Percentiles rank a stretch among this genome's conserved stretches.
phyloP scores from a whole-genome alignment of 306 rosid genomes.

The Lotus japonicus region DNA sequence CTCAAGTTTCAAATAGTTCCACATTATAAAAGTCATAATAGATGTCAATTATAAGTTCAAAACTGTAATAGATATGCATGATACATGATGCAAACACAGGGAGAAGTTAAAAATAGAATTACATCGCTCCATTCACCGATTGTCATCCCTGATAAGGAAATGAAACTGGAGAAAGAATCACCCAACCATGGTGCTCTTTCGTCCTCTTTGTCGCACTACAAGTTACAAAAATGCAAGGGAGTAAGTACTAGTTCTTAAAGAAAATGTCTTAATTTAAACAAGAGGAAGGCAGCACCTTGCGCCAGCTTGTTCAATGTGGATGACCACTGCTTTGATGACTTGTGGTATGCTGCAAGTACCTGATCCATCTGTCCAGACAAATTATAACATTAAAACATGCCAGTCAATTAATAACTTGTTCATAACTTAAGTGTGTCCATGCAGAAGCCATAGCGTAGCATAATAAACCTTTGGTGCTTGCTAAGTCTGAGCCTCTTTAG shows the following conservation, averaged over 20 bases:
- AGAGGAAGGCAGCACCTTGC: slow-evolving; percentile 28
- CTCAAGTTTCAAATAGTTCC: no score
- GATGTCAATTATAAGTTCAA: neutral
- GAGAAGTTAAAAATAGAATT: slow-evolving; percentile 5
- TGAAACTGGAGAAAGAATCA: slow-evolving; percentile 26
- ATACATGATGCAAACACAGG: neutral
- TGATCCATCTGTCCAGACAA: slow-evolving; percentile 29
- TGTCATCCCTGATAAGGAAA: neutral
- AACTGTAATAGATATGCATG: neutral
- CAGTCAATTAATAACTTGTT: slow-evolving; percentile 27
- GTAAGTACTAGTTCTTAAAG: neutral
- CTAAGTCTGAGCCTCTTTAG: neutral
- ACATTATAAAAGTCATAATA: neutral
- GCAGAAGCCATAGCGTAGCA: neutral
- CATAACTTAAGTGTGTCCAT: neutral
- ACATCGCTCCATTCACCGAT: neutral
- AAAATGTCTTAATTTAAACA: neutral
- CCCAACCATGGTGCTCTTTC: slow-evolving; percentile 94
- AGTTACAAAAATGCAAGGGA: slow-evolving; percentile 12
- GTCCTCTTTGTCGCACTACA: slow-evolving; percentile 84
- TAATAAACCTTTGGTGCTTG: neutral
- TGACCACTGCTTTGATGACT: slow-evolving; percentile 91
- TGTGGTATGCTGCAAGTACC: slow-evolving; percentile 66
- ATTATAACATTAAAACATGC: neutral
- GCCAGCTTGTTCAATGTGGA: slow-evolving; percentile 48